Evolutionary conservation across 1,139 yeast species (phyloP), one percentile per base, ranked within the genome.

Genomic region (Zygotorulaspora mrakii): DNA sequence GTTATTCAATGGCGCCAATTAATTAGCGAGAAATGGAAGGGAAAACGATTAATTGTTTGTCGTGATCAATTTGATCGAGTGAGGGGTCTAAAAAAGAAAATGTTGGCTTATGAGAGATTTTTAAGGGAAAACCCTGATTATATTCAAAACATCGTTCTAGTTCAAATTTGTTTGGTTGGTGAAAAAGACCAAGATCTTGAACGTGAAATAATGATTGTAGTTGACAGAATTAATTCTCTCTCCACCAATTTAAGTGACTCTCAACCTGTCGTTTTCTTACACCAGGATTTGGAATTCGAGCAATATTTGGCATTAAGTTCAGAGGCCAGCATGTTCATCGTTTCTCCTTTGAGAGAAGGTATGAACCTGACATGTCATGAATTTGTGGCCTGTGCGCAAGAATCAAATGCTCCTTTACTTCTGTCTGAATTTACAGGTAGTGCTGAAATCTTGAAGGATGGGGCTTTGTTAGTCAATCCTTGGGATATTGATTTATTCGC

Each of bases 281-380:
- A 87, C 53, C 94, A 87, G 59, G 96, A 89, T 53, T 77, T 91
- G 45, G 89, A 80, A 23, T 91, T 86, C 59, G 82, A 81, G 42
- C 97, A 91, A 62, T 91, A 91, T 58, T 65, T 91, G 50, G 97
- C 96, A 0, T 67, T 91, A 41, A 75, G 85, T 40, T 70, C 81
- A 32, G 96, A 88, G 59, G 96, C 97, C 0, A 94, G 85, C 52
- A 71, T 78, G 2, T 91, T 91, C 61, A 79, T 85, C 24, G 96
- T 91, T 2, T 80, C 94, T 3, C 83, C 96, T 1, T 76, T 91
- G 73, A 79, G 98, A 59, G 99, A 94, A 63, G 98, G 98, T 13
- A 84, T 91, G 85, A 91, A 91, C 57, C 70, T 91, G 58, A 88
- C 98, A 0, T 88, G 96, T 55, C 98, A 94, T 58, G 98, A 91